Evolutionary conservation across 2,329 filamentous ascomycete species (phyloP).

Genomic region (Chaetomium sp.): DNA sequence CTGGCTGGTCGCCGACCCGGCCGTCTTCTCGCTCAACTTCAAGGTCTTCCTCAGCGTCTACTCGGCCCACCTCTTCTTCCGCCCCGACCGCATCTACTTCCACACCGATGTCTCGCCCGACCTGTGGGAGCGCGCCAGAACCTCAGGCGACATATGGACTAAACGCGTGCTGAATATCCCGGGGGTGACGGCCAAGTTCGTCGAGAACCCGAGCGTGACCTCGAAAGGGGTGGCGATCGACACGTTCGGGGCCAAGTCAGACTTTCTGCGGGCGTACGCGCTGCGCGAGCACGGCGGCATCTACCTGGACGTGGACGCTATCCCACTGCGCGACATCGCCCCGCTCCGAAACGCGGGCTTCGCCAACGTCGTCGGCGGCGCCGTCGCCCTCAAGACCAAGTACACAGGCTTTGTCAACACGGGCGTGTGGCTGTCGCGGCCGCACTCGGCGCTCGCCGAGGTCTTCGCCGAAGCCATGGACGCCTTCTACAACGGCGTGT

Average conservation of each 20-base stretch:
- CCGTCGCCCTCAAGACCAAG: conserved; percentile 27
- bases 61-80: conserved; percentile 32
- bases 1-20: conserved; percentile 31
- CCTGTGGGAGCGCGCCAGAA: conserved; percentile 24
- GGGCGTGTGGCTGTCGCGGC: conserved; percentile 26
- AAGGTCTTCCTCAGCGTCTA: conserved; percentile 36
- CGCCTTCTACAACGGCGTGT: conserved; percentile 34
- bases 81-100: conserved; percentile 35
- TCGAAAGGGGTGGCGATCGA: conserved; percentile 29
- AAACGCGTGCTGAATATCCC: conserved; percentile 32
- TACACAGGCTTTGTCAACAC: conserved; percentile 29
- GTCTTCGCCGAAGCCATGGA: conserved; percentile 30
- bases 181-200: conserved; percentile 25
- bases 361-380: conserved; percentile 36
- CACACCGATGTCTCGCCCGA: conserved; percentile 35
- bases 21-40: conserved; percentile 32
- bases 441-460: conserved; percentile 27
- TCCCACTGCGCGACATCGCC: conserved; percentile 34
- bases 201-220: conserved; percentile 27
- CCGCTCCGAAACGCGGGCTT: conserved; percentile 34
- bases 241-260: conserved; percentile 34
- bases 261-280: conserved; percentile 37
- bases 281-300: conserved; percentile 36
- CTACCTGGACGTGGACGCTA: conserved; percentile 39
- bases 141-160: conserved; percentile 33